Conservation (phyloP, 208 protist species). For the Leishmania tarentolae region DNA sequence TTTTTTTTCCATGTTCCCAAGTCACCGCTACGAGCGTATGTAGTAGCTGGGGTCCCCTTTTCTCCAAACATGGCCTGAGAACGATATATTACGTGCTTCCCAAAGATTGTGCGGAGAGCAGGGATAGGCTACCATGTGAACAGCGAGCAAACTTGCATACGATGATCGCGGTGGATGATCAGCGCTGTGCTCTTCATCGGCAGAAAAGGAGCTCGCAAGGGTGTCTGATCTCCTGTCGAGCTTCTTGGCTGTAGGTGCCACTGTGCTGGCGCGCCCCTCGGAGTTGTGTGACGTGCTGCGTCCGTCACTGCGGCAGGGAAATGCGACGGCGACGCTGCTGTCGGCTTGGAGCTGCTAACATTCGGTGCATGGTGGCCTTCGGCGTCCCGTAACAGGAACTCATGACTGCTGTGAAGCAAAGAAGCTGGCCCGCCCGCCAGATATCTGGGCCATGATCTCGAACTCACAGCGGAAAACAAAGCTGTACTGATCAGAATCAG, state of each 20-base stretch:
- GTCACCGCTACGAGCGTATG: not conserved
- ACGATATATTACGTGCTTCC: too few relatives aligned
- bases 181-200: not conserved
- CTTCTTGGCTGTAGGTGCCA: not conserved
- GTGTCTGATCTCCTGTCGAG: not conserved
- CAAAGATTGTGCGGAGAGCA: too few relatives aligned
- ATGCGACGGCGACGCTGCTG: conserved; percentile 1
- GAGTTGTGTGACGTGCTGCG: not conserved
- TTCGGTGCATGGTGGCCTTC: not conserved
- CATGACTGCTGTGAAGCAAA: not conserved
- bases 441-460: conserved; percentile 14
- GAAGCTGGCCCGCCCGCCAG: not conserved
- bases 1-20: not conserved
- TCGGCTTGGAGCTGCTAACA: not conserved
- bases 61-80: not conserved
- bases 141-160: not conserved
- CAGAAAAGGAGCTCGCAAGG: not conserved
- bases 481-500: not conserved
- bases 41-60: not conserved
- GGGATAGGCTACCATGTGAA: not conserved
- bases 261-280: not conserved
- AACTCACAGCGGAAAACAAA: conserved; percentile 4
- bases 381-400: not conserved
- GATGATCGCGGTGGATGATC: not conserved
- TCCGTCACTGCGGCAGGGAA: not conserved